Base-by-base conservation (phyloP, 306 rosid species). In the Betula pendula region DNA sequence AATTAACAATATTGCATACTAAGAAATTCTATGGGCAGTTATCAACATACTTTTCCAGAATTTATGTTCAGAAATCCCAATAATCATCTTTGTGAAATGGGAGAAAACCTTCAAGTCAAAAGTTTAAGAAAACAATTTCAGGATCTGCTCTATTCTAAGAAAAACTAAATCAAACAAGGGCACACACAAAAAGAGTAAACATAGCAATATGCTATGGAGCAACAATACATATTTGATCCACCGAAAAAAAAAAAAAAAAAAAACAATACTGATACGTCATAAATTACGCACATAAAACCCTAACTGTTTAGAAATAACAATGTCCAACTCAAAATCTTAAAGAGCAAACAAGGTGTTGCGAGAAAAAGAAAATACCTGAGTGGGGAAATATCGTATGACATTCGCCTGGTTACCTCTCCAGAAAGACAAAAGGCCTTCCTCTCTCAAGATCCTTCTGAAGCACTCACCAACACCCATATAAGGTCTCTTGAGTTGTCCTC, bases 371-470 rank as follows among this genome's bases (percentile, higher is more conserved):
- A 79, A 75, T 62, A 92, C 97, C 93, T 95, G 99, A 11, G 49
- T 95, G 55, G 99, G 97, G 84, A 95, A 87, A 88, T 92, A 95
- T 31, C 97, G 86, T 40, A 95, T 92, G 47, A 92, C 85, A 74
- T 87, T 92, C 76, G 90, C 99, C 79, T 88, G 97, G 84, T 95
- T 60, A 3, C 99, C 99, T 86, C 99, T 87, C 99, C 99, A 95
- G 72, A 95, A 89, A 71, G 97, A 85, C 68, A 45, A 45, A 10
- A 45, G 49, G 15, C 49, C 49, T 45, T 45, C 49, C 15, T 45
- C 49, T 45, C 49, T 75, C 16, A 88, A 84, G 20, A 95, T 88
- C 86, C 96, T 85, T 72, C 74, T 82, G 77, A 90, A 90, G 82
- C 89, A 79, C 80, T 95, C 89, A 63, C 89, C 68, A 52, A 92